Percentiles rank a stretch among this genome's conserved stretches.
Conservation (phyloP, 2,329 filamentous ascomycete species). For the Monosporascus sp. region DNA sequence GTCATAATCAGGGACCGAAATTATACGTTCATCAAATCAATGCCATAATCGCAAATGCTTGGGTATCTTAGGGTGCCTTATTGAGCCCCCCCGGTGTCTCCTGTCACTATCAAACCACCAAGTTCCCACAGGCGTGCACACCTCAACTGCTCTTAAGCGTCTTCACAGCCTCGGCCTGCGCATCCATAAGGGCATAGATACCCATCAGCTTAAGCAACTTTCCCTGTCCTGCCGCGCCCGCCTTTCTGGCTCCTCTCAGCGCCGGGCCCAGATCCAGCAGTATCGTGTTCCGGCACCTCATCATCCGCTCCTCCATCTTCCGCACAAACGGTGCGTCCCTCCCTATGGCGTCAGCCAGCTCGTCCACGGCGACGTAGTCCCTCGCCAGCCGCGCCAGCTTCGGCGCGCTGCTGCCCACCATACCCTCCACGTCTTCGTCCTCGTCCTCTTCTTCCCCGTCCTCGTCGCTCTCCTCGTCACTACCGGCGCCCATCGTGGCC, state of each 20-base stretch:
- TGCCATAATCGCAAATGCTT: slow-evolving; percentile 1
- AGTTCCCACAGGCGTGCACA: too few species aligned
- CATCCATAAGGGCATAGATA: slow-evolving; percentile 48
- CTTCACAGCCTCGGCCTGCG: slow-evolving; percentile 48
- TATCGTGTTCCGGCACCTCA: slow-evolving; percentile 50
- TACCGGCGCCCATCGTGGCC: slow-evolving; percentile 14
- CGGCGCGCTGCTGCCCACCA: slow-evolving; percentile 40
- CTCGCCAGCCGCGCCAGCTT: slow-evolving; percentile 41
- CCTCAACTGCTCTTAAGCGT: slow-evolving; percentile 36
- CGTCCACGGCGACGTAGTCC: slow-evolving; percentile 39
- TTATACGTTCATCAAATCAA: slow-evolving; percentile 8
- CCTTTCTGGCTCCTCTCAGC: slow-evolving; percentile 35
- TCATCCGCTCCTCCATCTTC: slow-evolving; percentile 47
- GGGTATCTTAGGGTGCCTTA: slow-evolving; percentile 10
- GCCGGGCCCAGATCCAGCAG: slow-evolving; percentile 51
- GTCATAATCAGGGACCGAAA: background rate
- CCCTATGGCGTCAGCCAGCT: slow-evolving; percentile 39
- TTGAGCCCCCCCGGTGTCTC: background rate
- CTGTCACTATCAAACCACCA: too few species aligned
- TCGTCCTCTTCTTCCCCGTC: slow-evolving; percentile 37
- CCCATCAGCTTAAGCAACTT: slow-evolving; percentile 47
- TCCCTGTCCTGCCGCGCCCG: slow-evolving; percentile 36
- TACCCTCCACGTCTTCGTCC: slow-evolving; percentile 23
- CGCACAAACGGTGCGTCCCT: slow-evolving; percentile 44
- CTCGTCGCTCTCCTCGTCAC: slow-evolving; percentile 25